A percentile compares a stretch with the other conserved stretches of the same genome.
phyloP scores from a whole-genome alignment of 352 stramenopile species.

The Pythium phragmiticola region DNA sequence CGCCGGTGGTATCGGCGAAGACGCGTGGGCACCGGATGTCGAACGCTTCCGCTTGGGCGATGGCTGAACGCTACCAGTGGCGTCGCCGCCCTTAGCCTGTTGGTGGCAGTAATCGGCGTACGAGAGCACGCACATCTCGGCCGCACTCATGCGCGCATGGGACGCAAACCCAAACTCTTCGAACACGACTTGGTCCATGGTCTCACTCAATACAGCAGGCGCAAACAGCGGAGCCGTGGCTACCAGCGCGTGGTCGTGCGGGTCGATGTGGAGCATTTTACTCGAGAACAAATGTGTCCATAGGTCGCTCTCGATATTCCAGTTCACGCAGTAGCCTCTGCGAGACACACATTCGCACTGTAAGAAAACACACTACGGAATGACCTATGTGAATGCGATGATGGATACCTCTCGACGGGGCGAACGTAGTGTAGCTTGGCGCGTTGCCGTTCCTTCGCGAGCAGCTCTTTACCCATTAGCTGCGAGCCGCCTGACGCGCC shows the following conservation, averaged over 20 bases:
- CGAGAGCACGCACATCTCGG: constrained; percentile 66
- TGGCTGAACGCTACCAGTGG: neutral
- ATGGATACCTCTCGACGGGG: constrained; percentile 25
- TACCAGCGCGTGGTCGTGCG: constrained; percentile 52
- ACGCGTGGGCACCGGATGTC: neutral
- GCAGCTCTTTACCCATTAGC: constrained; percentile 49
- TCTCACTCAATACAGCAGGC: constrained; percentile 54
- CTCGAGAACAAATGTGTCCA: constrained; percentile 53
- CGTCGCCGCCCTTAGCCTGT: constrained; percentile 7
- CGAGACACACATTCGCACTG: neutral
- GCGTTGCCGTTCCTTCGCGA: constrained; percentile 52
- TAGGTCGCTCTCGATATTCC: constrained; percentile 71
- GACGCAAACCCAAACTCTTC: constrained; percentile 67
- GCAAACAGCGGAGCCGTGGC: constrained; percentile 58
- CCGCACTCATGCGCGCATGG: constrained; percentile 47
- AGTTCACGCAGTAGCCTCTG: constrained; percentile 82
- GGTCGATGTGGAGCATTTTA: constrained; percentile 50
- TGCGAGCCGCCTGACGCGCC: constrained; percentile 15
- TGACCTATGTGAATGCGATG: neutral
- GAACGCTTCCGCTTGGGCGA: constrained; percentile 19
- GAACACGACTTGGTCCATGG: constrained; percentile 81
- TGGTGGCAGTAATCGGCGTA: constrained; percentile 40
- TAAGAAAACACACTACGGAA: constrained; percentile 3
- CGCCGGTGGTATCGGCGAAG: neutral
- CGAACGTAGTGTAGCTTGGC: constrained; percentile 26